Percentiles rank a stretch among this genome's conserved stretches.
These are phyloP conservation scores for Trypanosoma melophagium DNA, from an alignment of 208 protist species.

Conservation along the genomic window DNA sequence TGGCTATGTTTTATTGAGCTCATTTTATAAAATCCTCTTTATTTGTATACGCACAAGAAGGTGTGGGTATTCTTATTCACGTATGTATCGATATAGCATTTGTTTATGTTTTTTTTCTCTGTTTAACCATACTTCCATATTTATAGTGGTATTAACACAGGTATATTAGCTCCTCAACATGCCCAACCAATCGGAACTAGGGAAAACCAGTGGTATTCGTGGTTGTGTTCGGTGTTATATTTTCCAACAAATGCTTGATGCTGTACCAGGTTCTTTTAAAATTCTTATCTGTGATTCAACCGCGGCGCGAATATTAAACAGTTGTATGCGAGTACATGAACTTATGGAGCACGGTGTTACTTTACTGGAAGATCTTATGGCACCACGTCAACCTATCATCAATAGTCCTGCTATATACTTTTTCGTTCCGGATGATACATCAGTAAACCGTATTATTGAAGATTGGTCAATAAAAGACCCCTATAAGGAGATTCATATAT, in stretches of 20 bases:
- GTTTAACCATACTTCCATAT: too few species aligned
- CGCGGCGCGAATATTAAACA: slow-evolving; percentile 56
- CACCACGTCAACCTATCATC: slow-evolving; percentile 63
- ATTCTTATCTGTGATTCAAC: slow-evolving; percentile 70
- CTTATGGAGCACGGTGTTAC: slow-evolving; percentile 76
- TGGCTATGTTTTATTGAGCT: too few species aligned
- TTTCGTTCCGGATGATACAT: slow-evolving; percentile 45
- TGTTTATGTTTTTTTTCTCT: too few species aligned
- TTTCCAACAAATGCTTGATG: slow-evolving; percentile 61
- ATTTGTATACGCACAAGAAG: too few species aligned
- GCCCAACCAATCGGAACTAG: neutral
- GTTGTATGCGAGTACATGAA: slow-evolving; percentile 69
- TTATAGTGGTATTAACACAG: too few species aligned
- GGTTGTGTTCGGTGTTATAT: slow-evolving; percentile 59
- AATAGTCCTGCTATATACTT: slow-evolving; percentile 71
- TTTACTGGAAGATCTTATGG: slow-evolving; percentile 71
- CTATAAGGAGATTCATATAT: slow-evolving; percentile 78
- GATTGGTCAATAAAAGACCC: slow-evolving; percentile 60
- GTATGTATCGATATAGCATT: too few species aligned
- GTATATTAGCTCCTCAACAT: neutral
- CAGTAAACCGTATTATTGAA: slow-evolving; percentile 50
- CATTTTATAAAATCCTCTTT: too few species aligned
- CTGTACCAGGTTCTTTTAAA: slow-evolving; percentile 53
- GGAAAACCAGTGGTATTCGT: slow-evolving; percentile 48
- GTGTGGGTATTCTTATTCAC: too few species aligned